Evolutionary conservation across 78 protist genomes (phyloP), one percentile per base, ranked within the genome.

Genomic region (Paulinella micropora): DNA sequence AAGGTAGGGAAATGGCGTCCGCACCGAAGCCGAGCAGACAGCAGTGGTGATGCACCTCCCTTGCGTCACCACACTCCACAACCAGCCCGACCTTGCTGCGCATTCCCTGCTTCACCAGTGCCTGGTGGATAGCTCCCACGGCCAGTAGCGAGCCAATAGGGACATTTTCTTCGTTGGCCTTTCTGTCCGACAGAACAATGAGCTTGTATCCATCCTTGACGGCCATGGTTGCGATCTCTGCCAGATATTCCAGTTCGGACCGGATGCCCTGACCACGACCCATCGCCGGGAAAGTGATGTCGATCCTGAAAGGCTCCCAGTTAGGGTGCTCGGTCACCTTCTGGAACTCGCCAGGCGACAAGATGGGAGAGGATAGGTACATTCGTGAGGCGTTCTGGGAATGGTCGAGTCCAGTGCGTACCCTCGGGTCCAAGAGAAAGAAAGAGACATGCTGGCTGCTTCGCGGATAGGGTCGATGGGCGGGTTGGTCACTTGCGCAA

Each of bases 401-500:
- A 84, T 86, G 34, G 34, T 6, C 41, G 37, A 51, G 9, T 86
- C 92, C 38, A 92, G 90, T 23, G 91, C 28, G 88, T 94, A 91
- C 23, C 90, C 93, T 29, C 29, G 91, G 38, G 96, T 94, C 15
- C 83, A 91, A 3, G 91, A 34, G 85, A 77, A 51, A 6, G 37
- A 34, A 28, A 95, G 94, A 0, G 93, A 82, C 95, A 95, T 94
- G 79, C 94, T 92, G 64, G 94, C 34, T 73, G 39, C 73, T 89
- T 95, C 97, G 3, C 97, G 93, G 83, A 94, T 83, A 23, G 97
- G 96, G 77, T 95, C 97, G 92, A 95, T 94, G 36, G 97, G 97
- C 34, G 97, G 97, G 90, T 94, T 94, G 32, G 97, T 94, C 40
- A 95, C 90, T 83, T 84, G 89, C 69, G 97, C 97, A 86, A 94